phyloP scores from a whole-genome alignment of 805 yeast genomes.

The Suhomyces sp. region DNA sequence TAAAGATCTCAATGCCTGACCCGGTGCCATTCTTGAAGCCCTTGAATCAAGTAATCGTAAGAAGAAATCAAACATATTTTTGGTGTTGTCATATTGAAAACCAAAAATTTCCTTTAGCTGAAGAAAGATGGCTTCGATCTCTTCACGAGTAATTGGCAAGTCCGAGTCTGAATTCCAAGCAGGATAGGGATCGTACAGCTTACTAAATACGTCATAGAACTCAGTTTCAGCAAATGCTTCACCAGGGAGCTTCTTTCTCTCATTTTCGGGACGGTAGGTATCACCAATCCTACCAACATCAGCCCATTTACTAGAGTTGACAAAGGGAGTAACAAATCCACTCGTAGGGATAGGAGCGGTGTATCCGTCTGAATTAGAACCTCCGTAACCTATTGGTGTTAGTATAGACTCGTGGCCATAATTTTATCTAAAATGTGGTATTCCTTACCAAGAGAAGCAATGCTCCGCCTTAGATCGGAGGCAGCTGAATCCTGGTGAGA shows the following conservation, averaged over 20 bases:
- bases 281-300: slow-evolving; percentile 22
- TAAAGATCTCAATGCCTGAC: slow-evolving; percentile 53
- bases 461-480: no score
- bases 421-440: no score
- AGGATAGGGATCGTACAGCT: slow-evolving; percentile 52
- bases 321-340: slow-evolving; percentile 46
- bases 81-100: slow-evolving; percentile 64
- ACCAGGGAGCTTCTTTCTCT: slow-evolving; percentile 25
- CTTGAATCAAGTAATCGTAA: slow-evolving; percentile 65
- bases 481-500: no score
- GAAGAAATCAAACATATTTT: slow-evolving; percentile 66
- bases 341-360: slow-evolving; percentile 24
- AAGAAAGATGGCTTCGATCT: slow-evolving; percentile 56
- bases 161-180: slow-evolving; percentile 45
- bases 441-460: no score
- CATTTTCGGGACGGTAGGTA: slow-evolving; percentile 27
- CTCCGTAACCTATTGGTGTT: slow-evolving; percentile 7
- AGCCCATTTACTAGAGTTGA: slow-evolving; percentile 27
- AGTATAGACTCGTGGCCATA: no score
- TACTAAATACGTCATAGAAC: slow-evolving; percentile 43
- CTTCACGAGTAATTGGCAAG: slow-evolving; percentile 50
- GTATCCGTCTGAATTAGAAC: background rate
- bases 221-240: slow-evolving; percentile 40
- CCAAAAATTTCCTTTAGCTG: slow-evolving; percentile 59
- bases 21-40: slow-evolving; percentile 61